Conservation (phyloP, 2,329 filamentous ascomycete species). For the Zasmidium angulare region DNA sequence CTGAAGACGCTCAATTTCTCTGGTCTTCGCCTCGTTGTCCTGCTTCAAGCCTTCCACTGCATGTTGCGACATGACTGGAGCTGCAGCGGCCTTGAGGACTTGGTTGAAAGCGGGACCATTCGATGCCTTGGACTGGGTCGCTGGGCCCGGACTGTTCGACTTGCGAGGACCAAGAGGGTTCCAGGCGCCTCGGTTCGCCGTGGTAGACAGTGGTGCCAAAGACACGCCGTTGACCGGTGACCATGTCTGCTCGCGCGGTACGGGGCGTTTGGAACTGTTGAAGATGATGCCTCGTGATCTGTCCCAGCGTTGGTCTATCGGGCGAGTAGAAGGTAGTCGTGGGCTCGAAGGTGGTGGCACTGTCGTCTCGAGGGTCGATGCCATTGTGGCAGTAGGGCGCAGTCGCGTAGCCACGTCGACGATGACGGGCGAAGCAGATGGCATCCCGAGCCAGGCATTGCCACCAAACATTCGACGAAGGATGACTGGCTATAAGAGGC, state of each 20-base stretch:
- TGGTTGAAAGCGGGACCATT: not conserved
- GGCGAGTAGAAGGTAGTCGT: constrained; percentile 27
- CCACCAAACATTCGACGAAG: not conserved
- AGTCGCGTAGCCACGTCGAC: constrained; percentile 17
- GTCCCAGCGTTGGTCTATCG: constrained; percentile 31
- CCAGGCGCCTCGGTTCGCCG: not conserved
- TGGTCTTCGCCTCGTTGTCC: not conserved
- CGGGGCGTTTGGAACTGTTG: constrained; percentile 11
- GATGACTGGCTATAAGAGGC: too few species aligned
- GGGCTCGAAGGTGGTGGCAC: not conserved
- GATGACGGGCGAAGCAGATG: constrained; percentile 14
- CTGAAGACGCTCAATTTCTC: not conserved
- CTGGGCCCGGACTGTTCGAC: not conserved
- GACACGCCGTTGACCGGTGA: constrained; percentile 1
- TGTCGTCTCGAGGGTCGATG: constrained; percentile 6
- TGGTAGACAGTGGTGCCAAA: not conserved
- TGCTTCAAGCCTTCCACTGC: not conserved
- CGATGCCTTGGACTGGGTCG: not conserved
- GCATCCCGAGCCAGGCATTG: constrained; percentile 4
- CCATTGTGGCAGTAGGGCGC: constrained; percentile 11
- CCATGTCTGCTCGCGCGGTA: constrained; percentile 3
- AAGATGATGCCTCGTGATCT: constrained; percentile 30
- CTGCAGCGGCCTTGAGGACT: not conserved
- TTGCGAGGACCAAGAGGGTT: not conserved
- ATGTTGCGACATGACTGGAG: not conserved